phyloP scores from a whole-genome alignment of 306 rosid genomes.

The Ziziphus jujuba region DNA sequence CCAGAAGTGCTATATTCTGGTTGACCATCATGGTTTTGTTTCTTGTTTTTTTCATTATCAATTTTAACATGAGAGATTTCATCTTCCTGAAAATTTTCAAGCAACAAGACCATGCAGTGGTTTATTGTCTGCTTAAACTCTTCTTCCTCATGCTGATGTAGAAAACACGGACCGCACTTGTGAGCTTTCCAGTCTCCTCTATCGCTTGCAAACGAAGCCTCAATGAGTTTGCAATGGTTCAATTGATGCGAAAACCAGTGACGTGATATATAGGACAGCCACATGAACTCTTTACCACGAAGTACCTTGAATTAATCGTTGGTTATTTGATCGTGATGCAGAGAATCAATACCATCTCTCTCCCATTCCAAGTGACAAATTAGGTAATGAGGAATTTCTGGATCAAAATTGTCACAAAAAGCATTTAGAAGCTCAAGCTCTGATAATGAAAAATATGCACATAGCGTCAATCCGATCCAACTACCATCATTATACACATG shows the following conservation, averaged over 20 bases:
- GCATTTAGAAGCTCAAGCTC: background rate
- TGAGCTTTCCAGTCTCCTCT: background rate
- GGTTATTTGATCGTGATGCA: background rate
- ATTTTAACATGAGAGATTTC: too few species aligned
- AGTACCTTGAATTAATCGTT: background rate
- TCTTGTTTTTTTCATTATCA: too few species aligned
- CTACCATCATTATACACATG: background rate
- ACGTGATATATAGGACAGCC: conserved; percentile 11
- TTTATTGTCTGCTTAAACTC: background rate
- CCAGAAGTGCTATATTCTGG: too few species aligned
- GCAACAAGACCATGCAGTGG: background rate
- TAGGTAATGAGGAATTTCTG: conserved; percentile 5
- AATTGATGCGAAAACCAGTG: background rate
- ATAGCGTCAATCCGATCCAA: conserved; percentile 11
- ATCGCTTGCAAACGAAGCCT: conserved; percentile 6
- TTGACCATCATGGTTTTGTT: too few species aligned
- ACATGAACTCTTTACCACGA: background rate
- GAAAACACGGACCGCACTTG: background rate
- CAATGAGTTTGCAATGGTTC: background rate
- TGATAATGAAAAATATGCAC: conserved; percentile 4
- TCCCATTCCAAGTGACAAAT: conserved; percentile 9
- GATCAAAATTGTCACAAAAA: conserved; percentile 3
- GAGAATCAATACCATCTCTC: background rate
- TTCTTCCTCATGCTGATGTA: background rate
- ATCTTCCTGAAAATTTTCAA: too few species aligned